A percentile compares a stretch with the other conserved stretches of the same genome.
phyloP scores from a whole-genome alignment of 1,284 basidiomycete species.

The Cryptococcus amylolentus region DNA sequence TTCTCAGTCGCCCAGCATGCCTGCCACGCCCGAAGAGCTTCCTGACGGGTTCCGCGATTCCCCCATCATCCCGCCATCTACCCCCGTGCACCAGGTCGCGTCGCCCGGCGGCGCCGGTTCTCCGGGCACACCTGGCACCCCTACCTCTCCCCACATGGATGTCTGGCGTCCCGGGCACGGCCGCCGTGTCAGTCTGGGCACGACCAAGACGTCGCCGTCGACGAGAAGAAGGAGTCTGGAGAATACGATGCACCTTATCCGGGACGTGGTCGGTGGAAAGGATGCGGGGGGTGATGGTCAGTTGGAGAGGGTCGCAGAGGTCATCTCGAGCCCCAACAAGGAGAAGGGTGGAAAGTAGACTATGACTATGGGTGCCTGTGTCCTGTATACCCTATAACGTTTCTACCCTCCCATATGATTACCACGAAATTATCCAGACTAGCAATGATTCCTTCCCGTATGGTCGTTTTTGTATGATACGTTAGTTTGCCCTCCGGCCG shows the following conservation, averaged over 20 bases:
- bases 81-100: conserved; percentile 5
- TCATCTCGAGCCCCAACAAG: conserved; percentile 43
- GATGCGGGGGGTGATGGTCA: conserved; percentile 48
- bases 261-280: conserved; percentile 75
- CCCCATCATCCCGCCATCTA: conserved; percentile 9
- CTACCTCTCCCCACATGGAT: conserved; percentile 4
- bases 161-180: conserved; percentile 62
- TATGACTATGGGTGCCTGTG: too few species aligned
- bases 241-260: conserved; percentile 92
- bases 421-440: too few species aligned
- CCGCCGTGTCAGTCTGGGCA: conserved; percentile 85
- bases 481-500: too few species aligned
- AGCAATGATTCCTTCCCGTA: too few species aligned
- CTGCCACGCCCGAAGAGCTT: conserved; percentile 29
- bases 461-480: too few species aligned
- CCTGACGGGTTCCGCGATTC: conserved; percentile 6
- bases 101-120: conserved; percentile 20
- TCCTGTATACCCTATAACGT: too few species aligned
- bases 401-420: too few species aligned
- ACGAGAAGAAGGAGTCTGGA: conserved; percentile 88
- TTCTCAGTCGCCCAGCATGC: conserved; percentile 28
- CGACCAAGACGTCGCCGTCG: conserved; percentile 92
- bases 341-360: conserved; percentile 3
- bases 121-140: conserved; percentile 47
- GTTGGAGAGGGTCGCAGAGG: conserved; percentile 48